Evolutionary conservation across 2,329 filamentous ascomycete genomes (phyloP).

Genomic region (Trichophyton simii): DNA sequence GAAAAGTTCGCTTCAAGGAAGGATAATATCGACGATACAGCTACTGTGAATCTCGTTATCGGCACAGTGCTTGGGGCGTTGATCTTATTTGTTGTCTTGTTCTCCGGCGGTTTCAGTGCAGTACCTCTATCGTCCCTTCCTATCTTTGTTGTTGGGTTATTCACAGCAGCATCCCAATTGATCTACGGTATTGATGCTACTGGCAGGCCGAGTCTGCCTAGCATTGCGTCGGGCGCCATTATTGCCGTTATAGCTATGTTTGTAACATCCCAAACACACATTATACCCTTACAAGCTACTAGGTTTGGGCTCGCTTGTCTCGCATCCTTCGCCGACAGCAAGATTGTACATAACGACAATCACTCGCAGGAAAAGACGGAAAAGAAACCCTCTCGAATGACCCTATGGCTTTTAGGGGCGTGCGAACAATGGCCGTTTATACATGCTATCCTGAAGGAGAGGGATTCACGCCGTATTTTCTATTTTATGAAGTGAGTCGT

Average conservation of each 20-base stretch:
- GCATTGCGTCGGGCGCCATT: not conserved
- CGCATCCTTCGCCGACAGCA: slow-evolving; percentile 1
- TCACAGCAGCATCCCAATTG: not conserved
- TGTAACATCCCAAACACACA: not conserved
- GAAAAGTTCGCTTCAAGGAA: not conserved
- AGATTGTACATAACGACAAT: not conserved
- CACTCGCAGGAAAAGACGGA: slow-evolving; percentile 24
- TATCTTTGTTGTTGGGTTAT: not conserved
- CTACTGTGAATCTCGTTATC: not conserved
- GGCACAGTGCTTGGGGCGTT: slow-evolving; percentile 20
- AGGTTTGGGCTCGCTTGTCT: slow-evolving; percentile 11
- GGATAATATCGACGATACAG: not conserved
- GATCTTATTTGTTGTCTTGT: slow-evolving; percentile 28
- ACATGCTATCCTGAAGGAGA: slow-evolving; percentile 75
- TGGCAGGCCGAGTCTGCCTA: not conserved
- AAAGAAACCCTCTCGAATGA: slow-evolving; percentile 53
- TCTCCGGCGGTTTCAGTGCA: not conserved
- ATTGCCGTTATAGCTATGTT: not conserved
- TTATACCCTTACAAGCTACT: slow-evolving; percentile 10
- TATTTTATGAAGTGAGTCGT: slow-evolving; percentile 78
- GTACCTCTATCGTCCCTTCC: not conserved
- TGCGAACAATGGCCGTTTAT: slow-evolving; percentile 63
- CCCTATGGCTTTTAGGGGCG: slow-evolving; percentile 56
- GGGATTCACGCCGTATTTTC: slow-evolving; percentile 86
- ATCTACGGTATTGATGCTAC: not conserved